These are phyloP conservation scores for Cutaneotrichosporon sp. DNA, from an alignment of 1,284 basidiomycete species.

Conservation along the genomic window DNA sequence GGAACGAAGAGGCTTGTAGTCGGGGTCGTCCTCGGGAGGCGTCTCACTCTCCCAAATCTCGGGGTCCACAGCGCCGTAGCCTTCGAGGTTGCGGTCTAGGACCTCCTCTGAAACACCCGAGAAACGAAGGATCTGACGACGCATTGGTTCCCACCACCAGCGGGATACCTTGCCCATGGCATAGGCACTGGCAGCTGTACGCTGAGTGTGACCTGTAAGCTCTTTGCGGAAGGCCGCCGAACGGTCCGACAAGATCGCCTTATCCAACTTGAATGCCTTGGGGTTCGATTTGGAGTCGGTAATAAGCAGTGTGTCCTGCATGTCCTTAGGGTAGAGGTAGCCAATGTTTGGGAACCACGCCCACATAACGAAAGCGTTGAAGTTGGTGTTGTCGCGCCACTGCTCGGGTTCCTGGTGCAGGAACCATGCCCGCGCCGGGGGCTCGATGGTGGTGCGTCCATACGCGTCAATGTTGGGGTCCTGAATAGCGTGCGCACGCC, in stretches of 20 bases:
- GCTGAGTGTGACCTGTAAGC: slow-evolving; percentile 60
- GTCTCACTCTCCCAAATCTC: slow-evolving; percentile 7
- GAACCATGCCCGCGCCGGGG: slow-evolving; percentile 44
- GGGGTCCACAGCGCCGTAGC: slow-evolving; percentile 43
- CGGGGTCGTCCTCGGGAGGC: background rate
- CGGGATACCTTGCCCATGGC: slow-evolving; percentile 50
- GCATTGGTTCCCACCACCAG: slow-evolving; percentile 66
- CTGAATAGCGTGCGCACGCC: slow-evolving; percentile 60
- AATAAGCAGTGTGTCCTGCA: slow-evolving; percentile 53
- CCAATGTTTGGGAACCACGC: slow-evolving; percentile 48
- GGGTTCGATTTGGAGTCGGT: slow-evolving; percentile 42
- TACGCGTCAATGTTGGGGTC: slow-evolving; percentile 37
- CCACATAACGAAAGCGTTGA: slow-evolving; percentile 44
- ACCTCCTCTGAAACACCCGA: slow-evolving; percentile 53
- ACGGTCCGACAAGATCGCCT: slow-evolving; percentile 60
- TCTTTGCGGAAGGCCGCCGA: slow-evolving; percentile 65
- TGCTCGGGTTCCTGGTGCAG: slow-evolving; percentile 37
- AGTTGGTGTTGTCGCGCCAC: slow-evolving; percentile 45
- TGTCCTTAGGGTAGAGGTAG: slow-evolving; percentile 63
- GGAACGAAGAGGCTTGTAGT: slow-evolving; percentile 21
- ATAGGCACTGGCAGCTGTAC: slow-evolving; percentile 53
- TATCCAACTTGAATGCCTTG: slow-evolving; percentile 47
- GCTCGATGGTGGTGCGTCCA: slow-evolving; percentile 34
- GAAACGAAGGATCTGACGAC: slow-evolving; percentile 59
- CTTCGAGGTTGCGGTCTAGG: slow-evolving; percentile 43